Evolutionary conservation across 129 eudicot species (phyloP).

Genomic region (Ambrosia trifida): DNA sequence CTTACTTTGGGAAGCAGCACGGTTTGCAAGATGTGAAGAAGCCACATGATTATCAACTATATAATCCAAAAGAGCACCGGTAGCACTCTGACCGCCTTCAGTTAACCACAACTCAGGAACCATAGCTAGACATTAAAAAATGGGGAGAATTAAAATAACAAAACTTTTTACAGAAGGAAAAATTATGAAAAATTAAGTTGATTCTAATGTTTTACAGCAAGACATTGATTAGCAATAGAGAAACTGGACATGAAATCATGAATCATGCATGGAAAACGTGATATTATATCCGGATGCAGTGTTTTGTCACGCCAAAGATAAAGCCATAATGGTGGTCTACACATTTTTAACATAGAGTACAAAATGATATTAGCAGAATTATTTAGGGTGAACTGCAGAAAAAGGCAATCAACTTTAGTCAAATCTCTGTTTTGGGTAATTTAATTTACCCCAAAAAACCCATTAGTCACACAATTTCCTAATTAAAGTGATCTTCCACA

Average conservation of each 20-base stretch:
- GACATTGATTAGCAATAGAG: background rate
- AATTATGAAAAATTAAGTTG: slow-evolving; percentile 10
- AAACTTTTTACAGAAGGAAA: background rate
- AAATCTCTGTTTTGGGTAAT: background rate
- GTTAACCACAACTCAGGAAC: slow-evolving; percentile 97
- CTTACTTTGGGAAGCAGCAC: slow-evolving; percentile 93
- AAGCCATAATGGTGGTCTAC: background rate
- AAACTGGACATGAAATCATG: background rate
- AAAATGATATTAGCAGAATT: background rate
- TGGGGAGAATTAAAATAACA: background rate
- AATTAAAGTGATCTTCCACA: background rate
- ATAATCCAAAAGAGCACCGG: slow-evolving; percentile 85
- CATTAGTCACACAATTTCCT: background rate
- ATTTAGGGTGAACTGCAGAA: background rate
- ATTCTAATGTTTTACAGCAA: slow-evolving; percentile 4
- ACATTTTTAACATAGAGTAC: background rate
- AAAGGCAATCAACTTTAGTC: background rate
- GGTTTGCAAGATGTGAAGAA: slow-evolving; percentile 81
- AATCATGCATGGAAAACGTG: background rate
- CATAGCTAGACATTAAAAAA: slow-evolving; percentile 60
- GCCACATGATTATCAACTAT: slow-evolving; percentile 82
- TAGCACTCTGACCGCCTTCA: slow-evolving; percentile 99
- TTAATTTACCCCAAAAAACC: background rate
- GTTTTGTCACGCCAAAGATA: background rate
- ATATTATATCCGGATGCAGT: background rate